phyloP scores from a whole-genome alignment of 169 alveolate genomes.

The Pseudocohnilembus persalinus region DNA sequence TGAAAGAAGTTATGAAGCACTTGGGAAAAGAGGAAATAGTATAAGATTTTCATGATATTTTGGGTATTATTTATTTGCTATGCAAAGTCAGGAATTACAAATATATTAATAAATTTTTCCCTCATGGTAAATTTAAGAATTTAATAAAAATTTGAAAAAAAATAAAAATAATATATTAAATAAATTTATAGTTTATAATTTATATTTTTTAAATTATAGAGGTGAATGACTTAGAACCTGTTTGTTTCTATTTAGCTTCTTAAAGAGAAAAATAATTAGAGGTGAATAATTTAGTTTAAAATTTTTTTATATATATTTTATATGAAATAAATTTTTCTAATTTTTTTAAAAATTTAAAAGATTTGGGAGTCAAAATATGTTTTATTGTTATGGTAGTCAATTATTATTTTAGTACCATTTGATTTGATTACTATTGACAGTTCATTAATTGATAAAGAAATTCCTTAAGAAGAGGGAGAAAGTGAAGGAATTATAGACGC shows the following conservation, averaged over 20 bases:
- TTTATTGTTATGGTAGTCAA: conserved; percentile 80
- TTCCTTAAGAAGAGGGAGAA: not conserved
- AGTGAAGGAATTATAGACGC: not conserved
- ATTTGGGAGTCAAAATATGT: conserved; percentile 76
- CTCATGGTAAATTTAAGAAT: conserved; percentile 51
- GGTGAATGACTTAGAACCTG: conserved; percentile 77
- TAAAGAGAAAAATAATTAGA: conserved; percentile 37
- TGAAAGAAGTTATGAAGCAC: not conserved
- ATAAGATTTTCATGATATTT: conserved; percentile 27
- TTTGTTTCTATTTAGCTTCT: conserved; percentile 61
- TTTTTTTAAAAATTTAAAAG: too few relatives aligned
- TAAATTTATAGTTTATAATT: too few relatives aligned
- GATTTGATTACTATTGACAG: conserved; percentile 83
- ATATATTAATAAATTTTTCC: conserved; percentile 74
- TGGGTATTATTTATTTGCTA: conserved; percentile 50
- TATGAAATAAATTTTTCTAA: too few relatives aligned
- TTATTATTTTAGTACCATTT: conserved; percentile 83
- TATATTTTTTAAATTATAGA: conserved; percentile 2
- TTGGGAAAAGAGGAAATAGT: not conserved
- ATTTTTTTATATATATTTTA: too few relatives aligned
- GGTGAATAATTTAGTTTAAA: not conserved
- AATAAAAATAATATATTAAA: too few relatives aligned
- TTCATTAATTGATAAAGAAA: conserved; percentile 19
- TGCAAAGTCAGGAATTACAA: conserved; percentile 79
- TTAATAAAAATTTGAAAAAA: too few relatives aligned